Conservation (phyloP, 129 eudicot species). For the Kitagawia praeruptora region DNA sequence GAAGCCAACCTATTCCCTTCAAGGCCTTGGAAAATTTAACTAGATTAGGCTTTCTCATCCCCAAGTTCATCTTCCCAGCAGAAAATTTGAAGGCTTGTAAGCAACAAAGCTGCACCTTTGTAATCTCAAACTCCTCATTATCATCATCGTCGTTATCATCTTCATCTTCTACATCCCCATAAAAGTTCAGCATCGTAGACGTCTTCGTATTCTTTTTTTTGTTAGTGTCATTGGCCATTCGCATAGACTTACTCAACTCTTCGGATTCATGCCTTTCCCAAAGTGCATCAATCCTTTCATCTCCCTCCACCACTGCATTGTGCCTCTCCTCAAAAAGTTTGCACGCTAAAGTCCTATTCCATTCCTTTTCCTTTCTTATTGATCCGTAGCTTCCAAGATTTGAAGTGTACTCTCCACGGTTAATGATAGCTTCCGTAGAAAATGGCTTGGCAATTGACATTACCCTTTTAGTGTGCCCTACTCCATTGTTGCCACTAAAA, state of each 20-base stretch:
- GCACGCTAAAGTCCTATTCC: constrained; percentile 89
- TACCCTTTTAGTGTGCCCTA: not conserved
- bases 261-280: constrained; percentile 45
- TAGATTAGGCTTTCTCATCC: constrained; percentile 43
- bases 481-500: not conserved
- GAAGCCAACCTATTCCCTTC: constrained; percentile 53
- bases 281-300: constrained; percentile 46
- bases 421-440: not conserved
- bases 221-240: not conserved
- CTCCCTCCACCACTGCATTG: constrained; percentile 20
- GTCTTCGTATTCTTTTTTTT: constrained; percentile 8
- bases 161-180: constrained; percentile 7
- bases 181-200: not conserved
- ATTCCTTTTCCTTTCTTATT: constrained; percentile 40
- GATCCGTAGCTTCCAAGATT: constrained; percentile 60
- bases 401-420: not conserved
- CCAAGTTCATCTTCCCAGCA: constrained; percentile 48
- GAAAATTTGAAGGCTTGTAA: constrained; percentile 48
- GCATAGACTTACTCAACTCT: constrained; percentile 6
- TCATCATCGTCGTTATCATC: not conserved
- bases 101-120: constrained; percentile 32
- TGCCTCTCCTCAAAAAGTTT: constrained; percentile 63
- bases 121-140: constrained; percentile 8
- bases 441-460: constrained; percentile 8
- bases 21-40: constrained; percentile 41